Base-by-base conservation (phyloP, 2,329 filamentous ascomycete species). In the Plectosphaerella cucumerina region DNA sequence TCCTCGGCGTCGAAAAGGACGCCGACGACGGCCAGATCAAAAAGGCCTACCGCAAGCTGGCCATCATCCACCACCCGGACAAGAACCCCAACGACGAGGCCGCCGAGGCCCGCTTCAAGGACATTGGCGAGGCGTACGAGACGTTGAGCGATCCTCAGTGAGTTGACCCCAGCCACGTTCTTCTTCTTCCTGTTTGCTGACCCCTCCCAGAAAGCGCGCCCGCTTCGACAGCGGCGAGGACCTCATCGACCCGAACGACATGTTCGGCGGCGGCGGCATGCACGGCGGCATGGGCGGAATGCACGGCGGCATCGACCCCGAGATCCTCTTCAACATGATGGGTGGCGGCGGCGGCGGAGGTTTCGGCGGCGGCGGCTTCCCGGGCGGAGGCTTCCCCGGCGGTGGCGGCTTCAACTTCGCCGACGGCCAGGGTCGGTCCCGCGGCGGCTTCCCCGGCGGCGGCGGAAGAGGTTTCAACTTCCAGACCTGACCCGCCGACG, bases 61-160 rank as follows among this genome's bases (percentile, higher is more conserved):
- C 94, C 51, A 93, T 99, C 60, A 78, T 92, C 58, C 89, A 96
- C 67, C 94, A 99, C 69, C 94, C 94, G 3, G 94, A 99, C 75
- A 99, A 99, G 83, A 99, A 97, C 72, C 90, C 87, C 1, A 89
- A 87, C 56, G 89, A 97, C 61, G 81, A 85, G 52, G 78, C 84
- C 48, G 94, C 94, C 55, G 93, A 91, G 62, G 87, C 90, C 60
- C 86, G 89, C 64, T 99, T 99, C 81, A 97, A 99, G 81, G 94
- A 99, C 67, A 89, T 97, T 67, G 89, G 91, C 62, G 94, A 99
- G 76, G 93, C 93, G 39, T 96, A 99, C 67, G 94, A 99, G 73
- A 95, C 87, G 47, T 75, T 99, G 71, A 96, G 89, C 65, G 94
- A 99, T 71, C 78, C 91, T 74, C 86, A 96, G 86, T 91, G 87